phyloP scores from a whole-genome alignment of 306 rosid genomes.

The Castanopsis chinensis region DNA sequence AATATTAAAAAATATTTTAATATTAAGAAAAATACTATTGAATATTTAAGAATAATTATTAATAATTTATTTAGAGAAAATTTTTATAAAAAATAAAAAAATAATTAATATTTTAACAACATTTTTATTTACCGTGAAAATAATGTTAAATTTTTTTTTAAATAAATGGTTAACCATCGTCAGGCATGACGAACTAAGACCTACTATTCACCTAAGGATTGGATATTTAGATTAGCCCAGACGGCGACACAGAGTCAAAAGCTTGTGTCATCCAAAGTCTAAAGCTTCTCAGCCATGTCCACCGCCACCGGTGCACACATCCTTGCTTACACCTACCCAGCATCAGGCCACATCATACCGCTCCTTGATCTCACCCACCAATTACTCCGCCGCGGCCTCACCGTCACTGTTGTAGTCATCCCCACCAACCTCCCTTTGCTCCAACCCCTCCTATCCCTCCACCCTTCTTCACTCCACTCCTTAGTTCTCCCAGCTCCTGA shows the following conservation, averaged over 20 bases:
- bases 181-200: too few species aligned
- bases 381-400: constrained; percentile 30
- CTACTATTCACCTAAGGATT: too few species aligned
- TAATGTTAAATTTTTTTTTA: too few species aligned
- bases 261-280: too few species aligned
- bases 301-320: constrained; percentile 19
- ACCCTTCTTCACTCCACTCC: constrained; percentile 34
- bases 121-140: accelerated
- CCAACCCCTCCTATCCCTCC: constrained; percentile 26
- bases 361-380: constrained; percentile 27
- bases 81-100: too few species aligned
- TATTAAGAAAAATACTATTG: too few species aligned
- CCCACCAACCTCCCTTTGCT: constrained; percentile 20
- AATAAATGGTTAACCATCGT: too few species aligned
- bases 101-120: too few species aligned
- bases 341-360: constrained; percentile 50
- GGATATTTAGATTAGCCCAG: too few species aligned
- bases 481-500: constrained; percentile 25
- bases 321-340: constrained; percentile 32
- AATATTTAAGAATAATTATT: accelerated
- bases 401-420: constrained; percentile 42
- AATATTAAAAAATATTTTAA: too few species aligned
- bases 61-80: too few species aligned
- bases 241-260: too few species aligned
- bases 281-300: neutral